A percentile compares a stretch with the other conserved stretches of the same genome.
Evolutionary conservation across 2,329 filamentous ascomycete species (phyloP).

Genomic region (Thyridium curvatum): DNA sequence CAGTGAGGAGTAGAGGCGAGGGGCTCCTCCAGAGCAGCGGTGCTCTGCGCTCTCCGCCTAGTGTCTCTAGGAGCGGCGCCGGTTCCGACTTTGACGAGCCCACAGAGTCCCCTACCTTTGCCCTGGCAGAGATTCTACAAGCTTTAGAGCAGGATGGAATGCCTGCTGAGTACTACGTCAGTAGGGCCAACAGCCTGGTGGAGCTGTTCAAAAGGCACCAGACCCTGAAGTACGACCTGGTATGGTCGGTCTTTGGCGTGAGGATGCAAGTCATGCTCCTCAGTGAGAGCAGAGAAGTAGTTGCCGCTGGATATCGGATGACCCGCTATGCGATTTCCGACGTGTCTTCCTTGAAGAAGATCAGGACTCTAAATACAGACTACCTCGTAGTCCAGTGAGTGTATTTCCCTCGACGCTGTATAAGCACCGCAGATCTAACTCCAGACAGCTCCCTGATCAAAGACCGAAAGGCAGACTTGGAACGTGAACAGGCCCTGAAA

Average conservation of each 20-base stretch:
- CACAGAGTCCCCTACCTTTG: slow-evolving; percentile 83
- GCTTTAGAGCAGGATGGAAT: slow-evolving; percentile 83
- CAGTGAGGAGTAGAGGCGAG: slow-evolving; percentile 46
- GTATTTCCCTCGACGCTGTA: background rate
- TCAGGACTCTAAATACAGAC: slow-evolving; percentile 83
- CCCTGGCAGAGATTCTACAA: slow-evolving; percentile 83
- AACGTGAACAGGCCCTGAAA: slow-evolving; percentile 93
- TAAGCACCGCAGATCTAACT: slow-evolving; percentile 4
- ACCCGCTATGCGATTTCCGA: slow-evolving; percentile 94
- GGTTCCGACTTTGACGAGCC: slow-evolving; percentile 61
- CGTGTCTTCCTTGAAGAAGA: slow-evolving; percentile 79
- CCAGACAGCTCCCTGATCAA: slow-evolving; percentile 70
- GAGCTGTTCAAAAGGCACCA: slow-evolving; percentile 92
- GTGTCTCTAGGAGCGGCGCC: slow-evolving; percentile 46
- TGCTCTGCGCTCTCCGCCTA: slow-evolving; percentile 50
- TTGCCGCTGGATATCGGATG: slow-evolving; percentile 89
- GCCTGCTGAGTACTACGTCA: slow-evolving; percentile 91
- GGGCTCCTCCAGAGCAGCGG: slow-evolving; percentile 33
- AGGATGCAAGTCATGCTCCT: slow-evolving; percentile 94
- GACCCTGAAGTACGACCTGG: slow-evolving; percentile 91
- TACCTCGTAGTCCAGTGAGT: slow-evolving; percentile 73
- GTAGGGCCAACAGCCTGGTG: slow-evolving; percentile 85
- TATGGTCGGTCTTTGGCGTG: slow-evolving; percentile 90
- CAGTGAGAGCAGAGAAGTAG: slow-evolving; percentile 91
- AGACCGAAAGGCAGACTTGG: slow-evolving; percentile 92